These are phyloP conservation scores for Microsporum ferrugineum DNA, from an alignment of 2,329 filamentous ascomycete genomes.

Conservation along the genomic window DNA sequence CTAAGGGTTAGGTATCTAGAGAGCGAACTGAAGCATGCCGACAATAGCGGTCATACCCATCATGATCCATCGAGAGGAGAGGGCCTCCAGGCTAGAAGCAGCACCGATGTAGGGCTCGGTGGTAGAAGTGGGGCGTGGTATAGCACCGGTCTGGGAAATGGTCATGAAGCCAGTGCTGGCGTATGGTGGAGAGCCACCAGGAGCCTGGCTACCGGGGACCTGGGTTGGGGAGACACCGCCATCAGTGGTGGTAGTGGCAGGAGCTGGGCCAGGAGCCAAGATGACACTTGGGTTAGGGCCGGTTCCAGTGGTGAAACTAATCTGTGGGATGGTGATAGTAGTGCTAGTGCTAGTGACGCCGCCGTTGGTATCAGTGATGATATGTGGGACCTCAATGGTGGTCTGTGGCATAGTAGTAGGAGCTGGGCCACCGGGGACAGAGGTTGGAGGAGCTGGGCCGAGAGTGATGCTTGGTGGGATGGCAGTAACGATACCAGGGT, in stretches of 20 bases:
- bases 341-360: constrained; percentile 18
- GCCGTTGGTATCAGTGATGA: constrained; percentile 13
- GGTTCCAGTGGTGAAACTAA: constrained; percentile 29
- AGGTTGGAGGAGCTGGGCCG: constrained; percentile 32
- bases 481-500: constrained; percentile 75
- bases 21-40: background rate
- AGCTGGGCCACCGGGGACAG: constrained; percentile 27
- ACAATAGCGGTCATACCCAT: background rate
- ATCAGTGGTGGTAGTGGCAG: constrained; percentile 9
- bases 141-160: constrained; percentile 14
- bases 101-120: constrained; percentile 10
- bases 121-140: constrained; percentile 7
- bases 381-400: constrained; percentile 31
- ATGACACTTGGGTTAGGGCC: constrained; percentile 21
- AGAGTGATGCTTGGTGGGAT: constrained; percentile 52
- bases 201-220: background rate
- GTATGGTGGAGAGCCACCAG: background rate
- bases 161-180: constrained; percentile 11
- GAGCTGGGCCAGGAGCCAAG: constrained; percentile 21
- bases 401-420: constrained; percentile 19
- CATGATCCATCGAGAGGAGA: background rate
- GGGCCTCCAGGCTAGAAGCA: constrained; percentile 7
- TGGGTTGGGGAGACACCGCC: constrained; percentile 10
- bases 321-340: constrained; percentile 36
- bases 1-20: background rate